Percentiles rank a stretch among this genome's conserved stretches.
Conservation (phyloP, 2,329 filamentous ascomycete genomes). For the Epichloe gansuensis region DNA sequence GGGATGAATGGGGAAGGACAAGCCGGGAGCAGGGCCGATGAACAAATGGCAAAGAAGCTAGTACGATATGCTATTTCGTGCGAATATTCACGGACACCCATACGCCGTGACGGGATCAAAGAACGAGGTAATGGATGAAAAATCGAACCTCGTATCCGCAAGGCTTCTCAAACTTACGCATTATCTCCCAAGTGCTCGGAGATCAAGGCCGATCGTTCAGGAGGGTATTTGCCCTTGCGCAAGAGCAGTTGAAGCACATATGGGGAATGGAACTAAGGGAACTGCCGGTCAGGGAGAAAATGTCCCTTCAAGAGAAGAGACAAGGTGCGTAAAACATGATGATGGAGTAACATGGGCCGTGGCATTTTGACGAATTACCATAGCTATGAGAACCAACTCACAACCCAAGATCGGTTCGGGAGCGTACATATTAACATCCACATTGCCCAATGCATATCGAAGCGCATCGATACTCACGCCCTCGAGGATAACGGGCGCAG, state of each 20-base stretch:
- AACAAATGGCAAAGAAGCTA: conserved; percentile 51
- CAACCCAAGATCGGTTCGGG: conserved; percentile 48
- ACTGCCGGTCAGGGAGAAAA: conserved; percentile 68
- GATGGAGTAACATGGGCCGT: not conserved
- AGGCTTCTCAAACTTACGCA: not conserved
- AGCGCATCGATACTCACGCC: conserved; percentile 56
- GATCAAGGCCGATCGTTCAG: conserved; percentile 60
- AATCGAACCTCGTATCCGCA: no score
- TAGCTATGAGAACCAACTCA: conserved; percentile 32
- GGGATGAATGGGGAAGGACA: conserved; percentile 20
- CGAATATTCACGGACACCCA: conserved; percentile 49
- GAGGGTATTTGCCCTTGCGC: conserved; percentile 63
- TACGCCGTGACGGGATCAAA: conserved; percentile 49
- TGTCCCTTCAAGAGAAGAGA: conserved; percentile 64
- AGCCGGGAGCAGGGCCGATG: conserved; percentile 28
- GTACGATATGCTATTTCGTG: conserved; percentile 56
- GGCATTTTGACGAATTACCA: not conserved
- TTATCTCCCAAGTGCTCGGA: conserved; percentile 49
- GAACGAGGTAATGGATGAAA: conserved; percentile 39
- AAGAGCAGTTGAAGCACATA: conserved; percentile 52
- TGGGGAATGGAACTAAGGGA: conserved; percentile 95
- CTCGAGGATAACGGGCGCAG: conserved; percentile 49
- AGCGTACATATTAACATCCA: conserved; percentile 66
- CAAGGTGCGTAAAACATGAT: conserved; percentile 43
- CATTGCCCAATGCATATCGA: conserved; percentile 56